Evolutionary conservation across 2,329 filamentous ascomycete species (phyloP).

Genomic region (Fusarium austroafricanum): DNA sequence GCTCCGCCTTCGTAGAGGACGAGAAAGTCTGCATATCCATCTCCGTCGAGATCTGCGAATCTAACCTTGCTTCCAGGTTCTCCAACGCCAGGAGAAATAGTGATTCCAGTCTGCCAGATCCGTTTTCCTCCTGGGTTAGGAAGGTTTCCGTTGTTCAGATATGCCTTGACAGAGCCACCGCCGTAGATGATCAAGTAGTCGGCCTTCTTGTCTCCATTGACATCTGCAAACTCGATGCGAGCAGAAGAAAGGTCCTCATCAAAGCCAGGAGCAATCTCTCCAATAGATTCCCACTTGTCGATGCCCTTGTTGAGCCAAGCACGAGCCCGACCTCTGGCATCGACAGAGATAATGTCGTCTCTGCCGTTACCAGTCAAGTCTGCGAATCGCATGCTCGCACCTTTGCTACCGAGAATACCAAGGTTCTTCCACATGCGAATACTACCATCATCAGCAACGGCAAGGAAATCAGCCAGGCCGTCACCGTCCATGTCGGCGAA

Average conservation of each 20-base stretch:
- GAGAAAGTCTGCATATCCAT: slow-evolving; percentile 19
- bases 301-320: slow-evolving; percentile 24
- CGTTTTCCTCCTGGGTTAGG: neutral
- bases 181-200: slow-evolving; percentile 37
- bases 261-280: slow-evolving; percentile 10
- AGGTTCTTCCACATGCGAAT: slow-evolving; percentile 39
- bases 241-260: neutral
- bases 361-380: slow-evolving; percentile 13
- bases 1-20: slow-evolving; percentile 20
- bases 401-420: slow-evolving; percentile 2
- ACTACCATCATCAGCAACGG: slow-evolving; percentile 21
- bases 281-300: neutral
- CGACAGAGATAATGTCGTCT: too few species aligned
- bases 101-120: slow-evolving; percentile 8
- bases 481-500: slow-evolving; percentile 38
- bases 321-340: slow-evolving; percentile 3
- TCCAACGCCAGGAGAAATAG: slow-evolving; percentile 15
- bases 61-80: slow-evolving; percentile 16
- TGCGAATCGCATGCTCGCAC: slow-evolving; percentile 4
- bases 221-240: slow-evolving; percentile 20
- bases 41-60: slow-evolving; percentile 34
- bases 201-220: slow-evolving; percentile 21
- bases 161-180: slow-evolving; percentile 34
- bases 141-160: slow-evolving; percentile 17
- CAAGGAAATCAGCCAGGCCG: slow-evolving; percentile 32